Evolutionary conservation across 345 rosid species (phyloP).

Genomic region (Ceriops zippeliana): DNA sequence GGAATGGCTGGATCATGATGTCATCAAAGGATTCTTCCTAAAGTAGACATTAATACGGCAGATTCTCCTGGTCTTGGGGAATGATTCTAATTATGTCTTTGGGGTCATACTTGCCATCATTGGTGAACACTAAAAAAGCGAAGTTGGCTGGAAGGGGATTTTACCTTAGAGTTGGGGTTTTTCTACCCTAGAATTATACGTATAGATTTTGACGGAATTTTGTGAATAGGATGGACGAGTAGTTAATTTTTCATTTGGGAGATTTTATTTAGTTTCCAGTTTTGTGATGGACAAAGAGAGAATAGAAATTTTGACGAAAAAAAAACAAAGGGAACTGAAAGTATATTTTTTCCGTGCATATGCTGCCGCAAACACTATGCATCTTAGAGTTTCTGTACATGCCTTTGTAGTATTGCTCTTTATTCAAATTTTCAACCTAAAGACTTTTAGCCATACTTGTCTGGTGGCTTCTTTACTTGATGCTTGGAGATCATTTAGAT

Average conservation of each 20-base stretch:
- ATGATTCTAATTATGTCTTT: constrained; percentile 20
- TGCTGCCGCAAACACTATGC: neutral
- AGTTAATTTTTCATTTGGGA: neutral
- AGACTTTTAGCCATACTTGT: too few species aligned
- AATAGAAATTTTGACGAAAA: neutral
- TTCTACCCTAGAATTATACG: neutral
- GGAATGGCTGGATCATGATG: constrained; percentile 4
- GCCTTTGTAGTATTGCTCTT: neutral
- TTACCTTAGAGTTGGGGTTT: neutral
- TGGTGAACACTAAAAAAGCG: constrained; percentile 1
- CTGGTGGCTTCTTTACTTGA: too few species aligned
- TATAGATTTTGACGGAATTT: constrained; percentile 8
- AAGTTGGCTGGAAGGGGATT: constrained; percentile 2
- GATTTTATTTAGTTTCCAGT: constrained; percentile 6
- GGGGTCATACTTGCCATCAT: constrained; percentile 6
- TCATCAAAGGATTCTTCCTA: constrained; percentile 1
- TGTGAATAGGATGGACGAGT: constrained; percentile 23
- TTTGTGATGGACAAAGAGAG: neutral
- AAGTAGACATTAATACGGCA: neutral
- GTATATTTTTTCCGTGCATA: neutral
- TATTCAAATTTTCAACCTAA: too few species aligned
- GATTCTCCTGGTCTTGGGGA: neutral
- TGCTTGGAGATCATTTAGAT: too few species aligned
- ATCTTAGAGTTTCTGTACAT: neutral
- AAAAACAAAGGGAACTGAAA: neutral